Conservation (phyloP, 2,329 filamentous ascomycete genomes). For the Basipetospora chlamydospora region DNA sequence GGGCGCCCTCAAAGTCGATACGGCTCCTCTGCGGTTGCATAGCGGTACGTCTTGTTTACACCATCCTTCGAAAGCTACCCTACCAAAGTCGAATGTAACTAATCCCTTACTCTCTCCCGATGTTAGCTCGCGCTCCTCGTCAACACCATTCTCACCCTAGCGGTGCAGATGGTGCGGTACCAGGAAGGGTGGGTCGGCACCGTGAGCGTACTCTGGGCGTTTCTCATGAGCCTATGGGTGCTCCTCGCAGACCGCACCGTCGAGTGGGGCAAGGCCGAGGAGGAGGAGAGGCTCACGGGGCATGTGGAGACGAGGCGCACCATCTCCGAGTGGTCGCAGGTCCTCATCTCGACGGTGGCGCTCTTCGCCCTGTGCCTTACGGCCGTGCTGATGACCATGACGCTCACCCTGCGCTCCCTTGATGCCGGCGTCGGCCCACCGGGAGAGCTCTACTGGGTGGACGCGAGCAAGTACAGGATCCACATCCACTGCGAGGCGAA, state of each 20-base stretch:
- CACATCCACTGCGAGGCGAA: conserved; percentile 69
- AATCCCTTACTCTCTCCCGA: too few species aligned
- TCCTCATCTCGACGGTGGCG: conserved; percentile 59
- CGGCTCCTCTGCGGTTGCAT: conserved; percentile 58
- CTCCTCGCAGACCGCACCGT: conserved; percentile 69
- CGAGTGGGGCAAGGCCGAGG: conserved; percentile 80
- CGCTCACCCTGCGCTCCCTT: conserved; percentile 62
- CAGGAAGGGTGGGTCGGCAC: conserved; percentile 93
- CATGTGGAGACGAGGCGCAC: conserved; percentile 74
- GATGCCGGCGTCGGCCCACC: conserved; percentile 62
- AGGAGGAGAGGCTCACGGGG: conserved; percentile 84
- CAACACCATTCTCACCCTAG: conserved; percentile 65
- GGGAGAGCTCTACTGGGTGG: conserved; percentile 66
- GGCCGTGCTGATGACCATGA: conserved; percentile 62
- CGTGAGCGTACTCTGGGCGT: conserved; percentile 65
- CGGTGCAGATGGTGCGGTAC: conserved; percentile 57
- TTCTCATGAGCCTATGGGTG: conserved; percentile 66
- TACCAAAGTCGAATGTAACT: too few species aligned
- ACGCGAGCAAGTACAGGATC: conserved; percentile 70
- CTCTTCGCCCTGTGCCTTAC: conserved; percentile 55
- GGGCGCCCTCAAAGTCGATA: conserved; percentile 65
- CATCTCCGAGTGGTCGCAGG: conserved; percentile 68
- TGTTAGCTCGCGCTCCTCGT: conserved; percentile 26
- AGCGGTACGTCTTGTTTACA: conserved; percentile 20
- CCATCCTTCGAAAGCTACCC: not conserved